Base-by-base conservation (phyloP, 805 yeast genomes). In the Saccharomycopsis amapae region DNA sequence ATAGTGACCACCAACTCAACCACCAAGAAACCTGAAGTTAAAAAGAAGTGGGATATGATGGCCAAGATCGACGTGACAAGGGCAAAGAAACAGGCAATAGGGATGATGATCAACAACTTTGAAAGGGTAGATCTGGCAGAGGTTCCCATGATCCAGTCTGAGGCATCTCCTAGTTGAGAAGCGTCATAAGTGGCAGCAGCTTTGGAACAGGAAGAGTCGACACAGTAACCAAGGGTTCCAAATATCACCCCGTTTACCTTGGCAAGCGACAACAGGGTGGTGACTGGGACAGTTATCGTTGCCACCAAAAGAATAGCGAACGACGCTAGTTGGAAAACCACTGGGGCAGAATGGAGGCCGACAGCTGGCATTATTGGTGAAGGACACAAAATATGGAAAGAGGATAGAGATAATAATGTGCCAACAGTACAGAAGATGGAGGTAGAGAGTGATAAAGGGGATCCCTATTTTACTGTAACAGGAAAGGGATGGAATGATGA, bases 171-270 rank as follows among this genome's bases (percentile, higher is more conserved):
- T 25, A 73, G 57, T 2, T 36, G 32, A 26, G 65, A 61, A 4
- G 66, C 70, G 5, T 55, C 37, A 55, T 76, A 74, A 2, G 75
- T 72, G 17, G 73, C 75, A 1, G 67, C 57, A 1, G 78, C 73
- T 5, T 55, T 56, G 15, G 70, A 58, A 56, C 85, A 79, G 10
- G 19, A 7, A 10, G 17, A 7, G 24, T 41, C 30, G 6, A 56
- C 35, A 57, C 93, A 84, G 58, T 72, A 76, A 2, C 93, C 93
- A 57, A 84, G 73, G 1, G 76, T 73, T 26, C 93, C 93, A 59
- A 72, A 84, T 2, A 66, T 63, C 52, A 65, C 63, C 35, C 61
- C 58, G 18, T 63, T 63, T 28, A 77, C 69, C 28, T 68, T 58
- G 5, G 80, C 79, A 12, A 84, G 53, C 3, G 66, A 65, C 38